Evolutionary conservation across 2,329 filamentous ascomycete genomes (phyloP).

Genomic region (Alternaria sp.): DNA sequence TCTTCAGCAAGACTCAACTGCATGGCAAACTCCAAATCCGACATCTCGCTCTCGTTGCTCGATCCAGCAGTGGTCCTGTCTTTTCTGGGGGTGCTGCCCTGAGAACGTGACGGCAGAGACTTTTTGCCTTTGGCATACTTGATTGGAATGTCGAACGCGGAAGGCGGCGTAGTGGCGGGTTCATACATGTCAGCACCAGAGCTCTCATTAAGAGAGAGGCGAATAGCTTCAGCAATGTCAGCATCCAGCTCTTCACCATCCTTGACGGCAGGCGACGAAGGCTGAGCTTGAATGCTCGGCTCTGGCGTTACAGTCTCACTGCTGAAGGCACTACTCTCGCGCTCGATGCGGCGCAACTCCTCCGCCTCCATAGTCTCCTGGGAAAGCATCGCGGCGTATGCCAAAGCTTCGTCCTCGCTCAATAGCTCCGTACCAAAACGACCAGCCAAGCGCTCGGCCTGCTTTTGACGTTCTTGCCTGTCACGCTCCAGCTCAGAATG

Average conservation of each 20-base stretch:
- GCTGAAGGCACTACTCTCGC: slow-evolving; percentile 50
- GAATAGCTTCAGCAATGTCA: slow-evolving; percentile 70
- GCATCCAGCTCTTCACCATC: slow-evolving; percentile 62
- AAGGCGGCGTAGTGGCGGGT: slow-evolving; percentile 17
- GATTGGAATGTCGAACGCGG: slow-evolving; percentile 57
- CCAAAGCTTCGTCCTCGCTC: slow-evolving; percentile 68
- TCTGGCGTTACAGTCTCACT: slow-evolving; percentile 52
- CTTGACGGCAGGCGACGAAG: slow-evolving; percentile 42
- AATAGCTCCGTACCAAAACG: slow-evolving; percentile 86
- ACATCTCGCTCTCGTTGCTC: slow-evolving; percentile 57
- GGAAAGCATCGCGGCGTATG: slow-evolving; percentile 70
- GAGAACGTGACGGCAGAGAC: slow-evolving; percentile 31
- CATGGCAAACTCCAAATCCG: slow-evolving; percentile 69
- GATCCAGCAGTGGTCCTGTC: slow-evolving; percentile 44
- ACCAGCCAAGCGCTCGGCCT: slow-evolving; percentile 74
- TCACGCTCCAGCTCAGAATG: slow-evolving; percentile 80
- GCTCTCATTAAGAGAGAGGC: slow-evolving; percentile 56
- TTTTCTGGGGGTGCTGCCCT: slow-evolving; percentile 38
- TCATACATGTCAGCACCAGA: slow-evolving; percentile 23
- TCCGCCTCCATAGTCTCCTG: slow-evolving; percentile 65
- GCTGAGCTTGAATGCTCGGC: slow-evolving; percentile 37
- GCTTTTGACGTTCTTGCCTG: slow-evolving; percentile 70
- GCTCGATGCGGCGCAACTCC: slow-evolving; percentile 57
- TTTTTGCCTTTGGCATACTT: slow-evolving; percentile 54
- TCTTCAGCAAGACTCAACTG: slow-evolving; percentile 70